phyloP scores from a whole-genome alignment of 768 basidiomycete genomes.

The Boletus barrowsii region DNA sequence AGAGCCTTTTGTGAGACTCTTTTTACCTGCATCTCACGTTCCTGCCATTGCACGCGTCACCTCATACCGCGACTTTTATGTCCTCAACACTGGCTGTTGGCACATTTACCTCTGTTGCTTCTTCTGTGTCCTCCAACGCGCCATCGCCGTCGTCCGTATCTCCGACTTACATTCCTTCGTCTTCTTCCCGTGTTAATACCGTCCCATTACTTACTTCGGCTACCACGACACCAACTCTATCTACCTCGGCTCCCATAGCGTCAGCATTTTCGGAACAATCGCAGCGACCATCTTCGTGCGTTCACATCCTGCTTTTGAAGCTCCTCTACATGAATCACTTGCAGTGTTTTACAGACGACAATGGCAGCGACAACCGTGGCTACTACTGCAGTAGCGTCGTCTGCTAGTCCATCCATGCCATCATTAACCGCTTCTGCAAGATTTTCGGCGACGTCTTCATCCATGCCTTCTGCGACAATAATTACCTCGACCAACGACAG shows the following conservation, averaged over 20 bases:
- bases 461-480: constrained; percentile 15
- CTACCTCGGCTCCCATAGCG: constrained; percentile 10
- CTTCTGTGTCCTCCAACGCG: constrained; percentile 9
- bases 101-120: constrained; percentile 6
- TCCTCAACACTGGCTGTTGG: constrained; percentile 16
- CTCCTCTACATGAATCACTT: constrained; percentile 15
- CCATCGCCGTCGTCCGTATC: constrained; percentile 6
- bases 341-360: constrained; percentile 10
- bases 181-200: constrained; percentile 9
- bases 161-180: constrained; percentile 3
- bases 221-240: constrained; percentile 13
- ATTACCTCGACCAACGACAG: constrained; percentile 13
- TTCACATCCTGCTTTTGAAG: constrained; percentile 5
- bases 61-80: constrained; percentile 17
- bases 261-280: constrained; percentile 12
- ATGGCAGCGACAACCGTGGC: constrained; percentile 12
- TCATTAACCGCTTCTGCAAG: constrained; percentile 8
- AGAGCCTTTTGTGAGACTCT: constrained; percentile 3
- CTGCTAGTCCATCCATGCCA: constrained; percentile 13
- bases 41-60: constrained; percentile 5
- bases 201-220: constrained; percentile 25
- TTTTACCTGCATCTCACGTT: constrained; percentile 9
- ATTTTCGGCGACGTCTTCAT: constrained; percentile 6
- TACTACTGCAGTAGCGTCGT: constrained; percentile 7
- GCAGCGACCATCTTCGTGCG: constrained; percentile 23